Conservation (phyloP, 345 rosid species). For the Microcos paniculata region DNA sequence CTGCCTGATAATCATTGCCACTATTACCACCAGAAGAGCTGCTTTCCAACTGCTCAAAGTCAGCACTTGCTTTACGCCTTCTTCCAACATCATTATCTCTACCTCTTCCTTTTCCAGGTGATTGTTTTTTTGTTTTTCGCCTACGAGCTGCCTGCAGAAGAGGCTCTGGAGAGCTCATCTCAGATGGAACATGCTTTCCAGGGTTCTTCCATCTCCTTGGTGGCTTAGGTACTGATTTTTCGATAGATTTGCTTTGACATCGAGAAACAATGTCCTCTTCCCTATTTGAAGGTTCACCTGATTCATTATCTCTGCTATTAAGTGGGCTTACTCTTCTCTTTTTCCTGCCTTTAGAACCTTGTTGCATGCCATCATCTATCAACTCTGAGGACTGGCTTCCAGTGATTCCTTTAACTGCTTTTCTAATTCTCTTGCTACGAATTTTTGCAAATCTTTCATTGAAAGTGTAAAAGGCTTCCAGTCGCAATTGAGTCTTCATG, state of each 20-base stretch:
- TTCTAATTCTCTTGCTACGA: constrained; percentile 86
- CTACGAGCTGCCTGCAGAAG: constrained; percentile 6
- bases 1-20: constrained; percentile 30
- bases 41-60: constrained; percentile 42
- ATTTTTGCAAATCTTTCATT: constrained; percentile 95
- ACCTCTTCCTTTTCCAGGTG: constrained; percentile 36
- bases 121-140: constrained; percentile 19
- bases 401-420: constrained; percentile 87
- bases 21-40: constrained; percentile 40
- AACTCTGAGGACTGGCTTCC: constrained; percentile 46
- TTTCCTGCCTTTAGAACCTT: constrained; percentile 38
- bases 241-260: constrained; percentile 26
- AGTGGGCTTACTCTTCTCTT: constrained; percentile 29
- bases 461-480: constrained; percentile 95
- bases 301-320: constrained; percentile 30
- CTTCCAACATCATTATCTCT: constrained; percentile 39
- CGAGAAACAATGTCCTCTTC: constrained; percentile 28
- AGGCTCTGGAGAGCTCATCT: constrained; percentile 24
- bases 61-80: constrained; percentile 30
- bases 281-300: constrained; percentile 31
- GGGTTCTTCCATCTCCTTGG: constrained; percentile 32
- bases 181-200: constrained; percentile 27
- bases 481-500: constrained; percentile 82
- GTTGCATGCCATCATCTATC: constrained; percentile 42
- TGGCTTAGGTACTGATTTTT: constrained; percentile 36